Evolutionary conservation across 2,329 filamentous ascomycete species (phyloP), one percentile per base, ranked within the genome.

Genomic region (Pseudogymnoascus sp.): DNA sequence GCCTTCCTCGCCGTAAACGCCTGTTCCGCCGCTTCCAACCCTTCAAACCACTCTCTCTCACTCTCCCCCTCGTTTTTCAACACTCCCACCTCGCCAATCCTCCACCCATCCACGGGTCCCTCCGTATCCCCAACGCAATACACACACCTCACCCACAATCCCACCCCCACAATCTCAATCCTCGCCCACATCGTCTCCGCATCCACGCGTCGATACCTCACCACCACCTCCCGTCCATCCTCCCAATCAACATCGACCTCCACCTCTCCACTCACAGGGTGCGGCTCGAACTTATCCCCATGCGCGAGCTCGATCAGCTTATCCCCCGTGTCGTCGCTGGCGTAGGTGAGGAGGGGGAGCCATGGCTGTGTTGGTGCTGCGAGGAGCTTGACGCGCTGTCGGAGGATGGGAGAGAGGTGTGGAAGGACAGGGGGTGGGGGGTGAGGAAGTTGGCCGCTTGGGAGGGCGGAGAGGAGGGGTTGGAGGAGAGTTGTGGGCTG

Each of bases 231-330:
- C 63, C 79, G 38, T 68, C 82, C 79, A 80, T 82, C 80, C 62
- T 91, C 87, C 73, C 73, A 80, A 69, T 85, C 82, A 82, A 83
- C 84, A 73, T 90, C 86, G 18, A 92, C 75, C 75, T 93, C 90
- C 62, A 93, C 83, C 73, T 92, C 89, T 62, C 89, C 90, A 2
- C 88, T 91, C 4, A 88, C 84, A 2, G 90, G 90, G 70, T 94
- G 90, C n/a, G 89, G 88, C 73, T 92, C 88, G 33, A 93, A 78
- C 53, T 81, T 77, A 62, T 89, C 83, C 63, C 82, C 80, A 68
- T 82, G 80, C 33, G 85, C 84, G 12, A 88, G 77, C 64, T 83
- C 78, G n/a, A 81, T 78, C 16, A 93, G 79, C 67, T 79, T 82
- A 7, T 77, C 73, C 2, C 77, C 79, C 47, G 82, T 77, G 2